Percentiles rank a stretch among this genome's conserved stretches.
These are phyloP conservation scores for Quercus cerris DNA, from an alignment of 306 rosid genomes.

Conservation along the genomic window DNA sequence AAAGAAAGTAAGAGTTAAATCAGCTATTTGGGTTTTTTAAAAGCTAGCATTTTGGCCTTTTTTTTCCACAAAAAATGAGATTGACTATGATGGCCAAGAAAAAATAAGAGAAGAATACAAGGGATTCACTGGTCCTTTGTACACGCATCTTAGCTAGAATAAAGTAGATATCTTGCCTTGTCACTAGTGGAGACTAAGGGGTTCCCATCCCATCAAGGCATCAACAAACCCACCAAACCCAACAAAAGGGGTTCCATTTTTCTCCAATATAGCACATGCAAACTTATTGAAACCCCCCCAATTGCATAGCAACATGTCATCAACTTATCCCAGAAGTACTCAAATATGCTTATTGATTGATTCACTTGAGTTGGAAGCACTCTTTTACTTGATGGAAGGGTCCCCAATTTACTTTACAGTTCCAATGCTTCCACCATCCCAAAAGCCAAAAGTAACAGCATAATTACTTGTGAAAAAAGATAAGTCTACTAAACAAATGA, in stretches of 20 bases:
- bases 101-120: neutral
- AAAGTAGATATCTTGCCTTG: neutral
- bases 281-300: neutral
- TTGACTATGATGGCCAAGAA: too few species aligned
- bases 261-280: neutral
- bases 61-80: too few species aligned
- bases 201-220: neutral
- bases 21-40: too few species aligned
- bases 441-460: too few species aligned
- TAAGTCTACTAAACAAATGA: too few species aligned
- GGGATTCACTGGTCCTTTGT: neutral
- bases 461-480: too few species aligned
- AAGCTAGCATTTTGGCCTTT: too few species aligned
- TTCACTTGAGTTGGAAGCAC: too few species aligned
- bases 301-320: neutral
- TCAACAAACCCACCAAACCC: neutral
- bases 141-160: neutral
- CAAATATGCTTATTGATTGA: neutral
- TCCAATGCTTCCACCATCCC: too few species aligned
- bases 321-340: neutral
- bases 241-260: neutral
- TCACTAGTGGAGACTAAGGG: neutral
- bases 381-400: too few species aligned
- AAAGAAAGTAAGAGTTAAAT: too few species aligned
- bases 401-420: too few species aligned